Conservation (phyloP, 306 rosid species). For the Bauhinia variegata region DNA sequence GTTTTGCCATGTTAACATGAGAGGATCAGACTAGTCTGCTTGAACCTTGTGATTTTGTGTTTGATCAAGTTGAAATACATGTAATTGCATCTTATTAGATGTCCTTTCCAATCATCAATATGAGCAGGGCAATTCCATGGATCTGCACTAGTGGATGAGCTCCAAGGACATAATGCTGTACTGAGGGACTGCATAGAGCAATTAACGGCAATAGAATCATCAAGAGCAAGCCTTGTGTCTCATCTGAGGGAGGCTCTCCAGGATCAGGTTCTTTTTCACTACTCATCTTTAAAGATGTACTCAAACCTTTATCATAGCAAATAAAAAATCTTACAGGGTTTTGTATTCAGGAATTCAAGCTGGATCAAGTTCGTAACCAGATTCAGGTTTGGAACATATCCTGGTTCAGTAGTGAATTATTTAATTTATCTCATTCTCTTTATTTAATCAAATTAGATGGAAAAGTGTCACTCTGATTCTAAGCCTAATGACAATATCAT, state of each 20-base stretch:
- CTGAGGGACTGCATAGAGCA: conserved; percentile 81
- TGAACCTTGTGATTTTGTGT: conserved; percentile 5
- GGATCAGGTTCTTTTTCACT: conserved; percentile 70
- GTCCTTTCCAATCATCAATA: conserved; percentile 33
- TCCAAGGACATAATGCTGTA: conserved; percentile 72
- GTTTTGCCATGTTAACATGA: conserved; percentile 5
- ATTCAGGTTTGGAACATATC: conserved; percentile 77
- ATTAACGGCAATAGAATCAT: conserved; percentile 69
- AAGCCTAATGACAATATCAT: not conserved
- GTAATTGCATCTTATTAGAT: conserved; percentile 31
- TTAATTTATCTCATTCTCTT: conserved; percentile 8
- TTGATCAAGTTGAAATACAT: conserved; percentile 27
- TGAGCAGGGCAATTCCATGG: conserved; percentile 66
- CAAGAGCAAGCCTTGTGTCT: conserved; percentile 82
- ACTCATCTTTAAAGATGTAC: conserved; percentile 5
- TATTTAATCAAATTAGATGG: not conserved
- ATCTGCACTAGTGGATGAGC: conserved; percentile 66
- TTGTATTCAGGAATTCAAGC: conserved; percentile 74
- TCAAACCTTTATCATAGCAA: conserved; percentile 4
- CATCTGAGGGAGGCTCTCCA: conserved; percentile 85
- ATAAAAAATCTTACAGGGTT: conserved; percentile 38
- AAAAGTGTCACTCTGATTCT: not conserved
- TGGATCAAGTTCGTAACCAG: conserved; percentile 81
- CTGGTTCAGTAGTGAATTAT: conserved; percentile 20
- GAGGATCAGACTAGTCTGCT: not conserved